Evolutionary conservation across 805 yeast species (phyloP).

Genomic region (Phaffomyces antillensis): DNA sequence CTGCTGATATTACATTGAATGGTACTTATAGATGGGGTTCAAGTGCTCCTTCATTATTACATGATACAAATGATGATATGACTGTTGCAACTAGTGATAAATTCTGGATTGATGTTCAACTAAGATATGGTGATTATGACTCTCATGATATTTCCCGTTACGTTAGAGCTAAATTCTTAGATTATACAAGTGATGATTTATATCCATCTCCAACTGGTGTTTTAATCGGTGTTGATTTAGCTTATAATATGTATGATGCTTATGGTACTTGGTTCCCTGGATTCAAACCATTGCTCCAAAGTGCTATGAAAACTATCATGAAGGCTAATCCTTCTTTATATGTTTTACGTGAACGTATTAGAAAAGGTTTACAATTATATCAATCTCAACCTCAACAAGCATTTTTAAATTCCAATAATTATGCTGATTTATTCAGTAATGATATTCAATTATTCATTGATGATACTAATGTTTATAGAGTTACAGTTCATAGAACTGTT

Average conservation of each 20-base stretch:
- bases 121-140: conserved; percentile 95
- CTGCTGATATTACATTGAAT: conserved; percentile 80
- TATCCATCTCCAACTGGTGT: conserved; percentile 94
- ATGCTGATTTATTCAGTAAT: conserved; percentile 79
- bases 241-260: conserved; percentile 93
- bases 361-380: conserved; percentile 89
- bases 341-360: conserved; percentile 85
- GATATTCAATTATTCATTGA: conserved; percentile 85
- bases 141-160: conserved; percentile 95
- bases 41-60: conserved; percentile 70
- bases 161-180: conserved; percentile 86
- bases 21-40: conserved; percentile 80
- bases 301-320: conserved; percentile 90
- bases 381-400: conserved; percentile 94
- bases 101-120: conserved; percentile 92
- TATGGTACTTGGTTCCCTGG: conserved; percentile 99
- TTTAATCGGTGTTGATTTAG: conserved; percentile 84
- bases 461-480: conserved; percentile 91
- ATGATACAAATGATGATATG: conserved; percentile 61
- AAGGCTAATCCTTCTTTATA: conserved; percentile 89
- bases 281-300: conserved; percentile 79
- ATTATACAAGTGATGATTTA: conserved; percentile 81
- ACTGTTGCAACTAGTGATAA: conserved; percentile 52
- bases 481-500: conserved; percentile 80
- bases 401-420: conserved; percentile 79